phyloP scores from a whole-genome alignment of 306 rosid genomes.

The Trifolium repens region DNA sequence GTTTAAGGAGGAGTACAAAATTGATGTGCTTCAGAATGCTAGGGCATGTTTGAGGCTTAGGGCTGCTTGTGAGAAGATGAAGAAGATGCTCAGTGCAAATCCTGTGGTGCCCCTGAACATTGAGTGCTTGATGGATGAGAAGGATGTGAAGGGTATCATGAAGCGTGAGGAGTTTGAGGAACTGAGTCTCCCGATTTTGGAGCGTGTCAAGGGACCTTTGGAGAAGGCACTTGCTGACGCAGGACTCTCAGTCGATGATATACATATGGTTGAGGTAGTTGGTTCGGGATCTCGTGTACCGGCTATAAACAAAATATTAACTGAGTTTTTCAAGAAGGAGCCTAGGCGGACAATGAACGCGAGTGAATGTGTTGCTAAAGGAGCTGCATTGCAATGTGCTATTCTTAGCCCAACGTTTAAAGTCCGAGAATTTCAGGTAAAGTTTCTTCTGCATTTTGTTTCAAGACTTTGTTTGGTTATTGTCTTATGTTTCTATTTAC shows the following conservation, averaged over 20 bases:
- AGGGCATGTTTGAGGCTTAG: slow-evolving; percentile 85
- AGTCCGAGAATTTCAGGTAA: slow-evolving; percentile 94
- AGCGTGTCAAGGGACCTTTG: slow-evolving; percentile 84
- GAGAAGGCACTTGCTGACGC: slow-evolving; percentile 92
- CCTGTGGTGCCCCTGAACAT: slow-evolving; percentile 89
- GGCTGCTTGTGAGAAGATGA: slow-evolving; percentile 89
- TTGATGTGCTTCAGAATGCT: slow-evolving; percentile 83
- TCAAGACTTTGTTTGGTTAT: neutral
- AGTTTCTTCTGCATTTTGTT: neutral
- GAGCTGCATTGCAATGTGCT: slow-evolving; percentile 93
- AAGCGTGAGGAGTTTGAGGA: slow-evolving; percentile 95
- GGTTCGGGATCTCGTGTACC: slow-evolving; percentile 99
- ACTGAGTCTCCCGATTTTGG: slow-evolving; percentile 78
- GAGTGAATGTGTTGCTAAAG: slow-evolving; percentile 93
- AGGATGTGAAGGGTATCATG: slow-evolving; percentile 82
- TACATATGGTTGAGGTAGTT: slow-evolving; percentile 85
- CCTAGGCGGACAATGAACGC: slow-evolving; percentile 99
- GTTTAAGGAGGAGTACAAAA: slow-evolving; percentile 83
- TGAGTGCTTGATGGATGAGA: slow-evolving; percentile 97
- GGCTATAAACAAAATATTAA: slow-evolving; percentile 78
- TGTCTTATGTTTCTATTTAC: neutral
- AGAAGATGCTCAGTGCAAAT: slow-evolving; percentile 95
- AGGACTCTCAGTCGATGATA: slow-evolving; percentile 67
- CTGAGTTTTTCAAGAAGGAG: slow-evolving; percentile 86
- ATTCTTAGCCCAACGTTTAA: slow-evolving; percentile 96